These are phyloP conservation scores for Komagataea norvegica DNA, from an alignment of 1,139 yeast genomes.

Conservation along the genomic window DNA sequence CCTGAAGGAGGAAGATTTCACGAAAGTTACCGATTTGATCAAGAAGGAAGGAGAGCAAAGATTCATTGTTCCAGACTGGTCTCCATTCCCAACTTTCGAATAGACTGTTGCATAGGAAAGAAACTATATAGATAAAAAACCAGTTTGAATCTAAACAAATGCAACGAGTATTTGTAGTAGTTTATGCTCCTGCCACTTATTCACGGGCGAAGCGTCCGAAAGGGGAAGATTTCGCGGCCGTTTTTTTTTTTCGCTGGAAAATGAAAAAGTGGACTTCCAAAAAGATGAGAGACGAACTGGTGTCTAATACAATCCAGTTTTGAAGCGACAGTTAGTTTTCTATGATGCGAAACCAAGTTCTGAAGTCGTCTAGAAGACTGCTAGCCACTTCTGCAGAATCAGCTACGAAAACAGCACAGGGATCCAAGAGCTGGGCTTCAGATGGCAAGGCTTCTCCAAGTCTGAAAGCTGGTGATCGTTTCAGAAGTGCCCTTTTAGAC, in stretches of 20 bases:
- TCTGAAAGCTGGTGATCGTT: slow-evolving; percentile 16
- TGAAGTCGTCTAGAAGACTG: slow-evolving; percentile 18
- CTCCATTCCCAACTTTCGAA: slow-evolving; percentile 28
- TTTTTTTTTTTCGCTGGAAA: slow-evolving; percentile 5
- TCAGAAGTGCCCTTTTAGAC: slow-evolving; percentile 22
- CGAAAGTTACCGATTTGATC: slow-evolving; percentile 41
- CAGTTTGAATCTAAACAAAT: too few relatives aligned
- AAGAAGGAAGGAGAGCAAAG: slow-evolving; percentile 46
- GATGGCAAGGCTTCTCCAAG: slow-evolving; percentile 8
- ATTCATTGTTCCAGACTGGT: slow-evolving; percentile 42
- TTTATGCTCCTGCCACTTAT: too few relatives aligned
- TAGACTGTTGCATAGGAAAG: too few relatives aligned
- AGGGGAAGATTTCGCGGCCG: not conserved
- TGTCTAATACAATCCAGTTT: not conserved
- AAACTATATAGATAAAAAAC: too few relatives aligned
- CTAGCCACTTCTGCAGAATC: slow-evolving; percentile 16
- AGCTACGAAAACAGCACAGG: not conserved
- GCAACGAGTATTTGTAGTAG: too few relatives aligned
- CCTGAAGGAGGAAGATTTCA: slow-evolving; percentile 52
- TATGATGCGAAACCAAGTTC: slow-evolving; percentile 19
- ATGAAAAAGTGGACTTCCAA: not conserved
- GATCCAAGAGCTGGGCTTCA: slow-evolving; percentile 14
- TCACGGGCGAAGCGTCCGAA: too few relatives aligned
- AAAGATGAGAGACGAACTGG: too few relatives aligned
- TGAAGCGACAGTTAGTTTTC: not conserved